A percentile compares a stretch with the other conserved stretches of the same genome.
Conservation (phyloP, 164 flowering plant genomes). For the Cinnamomum chago region DNA sequence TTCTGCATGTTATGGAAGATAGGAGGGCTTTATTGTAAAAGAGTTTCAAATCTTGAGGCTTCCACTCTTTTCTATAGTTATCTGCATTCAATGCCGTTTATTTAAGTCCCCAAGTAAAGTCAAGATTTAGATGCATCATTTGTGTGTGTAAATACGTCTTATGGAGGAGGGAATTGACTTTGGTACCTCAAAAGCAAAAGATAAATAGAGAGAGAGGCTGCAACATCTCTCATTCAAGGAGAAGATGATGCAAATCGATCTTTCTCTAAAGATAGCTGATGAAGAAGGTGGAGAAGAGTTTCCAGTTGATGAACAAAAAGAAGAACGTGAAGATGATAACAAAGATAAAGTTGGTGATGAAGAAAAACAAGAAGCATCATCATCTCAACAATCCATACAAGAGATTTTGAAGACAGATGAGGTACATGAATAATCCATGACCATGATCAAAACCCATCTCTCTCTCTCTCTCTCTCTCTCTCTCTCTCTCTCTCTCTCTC, state of each 20-base stretch:
- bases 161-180: constrained; percentile 55
- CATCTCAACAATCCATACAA: constrained; percentile 14
- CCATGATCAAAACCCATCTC: neutral
- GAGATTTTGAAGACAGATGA: constrained; percentile 28
- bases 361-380: constrained; percentile 17
- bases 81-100: constrained; percentile 8
- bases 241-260: constrained; percentile 40
- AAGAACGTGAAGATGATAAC: neutral
- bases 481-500: neutral
- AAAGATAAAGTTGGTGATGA: constrained; percentile 9
- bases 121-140: constrained; percentile 47
- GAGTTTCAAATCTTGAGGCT: neutral
- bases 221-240: constrained; percentile 11
- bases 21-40: neutral
- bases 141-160: constrained; percentile 28
- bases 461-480: constrained; percentile 6
- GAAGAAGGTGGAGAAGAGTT: constrained; percentile 11
- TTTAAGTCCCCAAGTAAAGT: constrained; percentile 27
- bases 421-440: constrained; percentile 19
- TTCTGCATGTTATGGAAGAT: neutral
- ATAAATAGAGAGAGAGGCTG: constrained; percentile 12
- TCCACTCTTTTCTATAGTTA: neutral
- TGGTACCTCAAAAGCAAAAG: constrained; percentile 50
- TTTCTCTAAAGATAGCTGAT: constrained; percentile 39
- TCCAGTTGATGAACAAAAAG: constrained; percentile 12